Evolutionary conservation across 352 stramenopile genomes (phyloP).

Genomic region (Aphanomyces astaci): DNA sequence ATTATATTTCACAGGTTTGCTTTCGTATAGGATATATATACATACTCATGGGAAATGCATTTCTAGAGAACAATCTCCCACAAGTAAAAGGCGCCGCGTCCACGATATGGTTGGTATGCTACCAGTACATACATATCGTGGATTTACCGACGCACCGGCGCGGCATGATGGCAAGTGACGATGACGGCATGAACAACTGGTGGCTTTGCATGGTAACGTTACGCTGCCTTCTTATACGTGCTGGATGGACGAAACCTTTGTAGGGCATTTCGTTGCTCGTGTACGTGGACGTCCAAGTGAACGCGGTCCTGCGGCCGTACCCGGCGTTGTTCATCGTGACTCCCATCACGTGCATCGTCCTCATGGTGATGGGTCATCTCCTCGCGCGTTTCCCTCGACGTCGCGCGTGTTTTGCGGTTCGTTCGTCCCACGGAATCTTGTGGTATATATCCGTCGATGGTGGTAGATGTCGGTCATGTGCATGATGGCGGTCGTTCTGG

Average conservation of each 20-base stretch:
- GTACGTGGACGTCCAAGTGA: background rate
- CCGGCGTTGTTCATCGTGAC: background rate
- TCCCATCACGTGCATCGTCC: background rate
- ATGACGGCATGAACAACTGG: background rate
- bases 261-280: background rate
- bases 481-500: background rate
- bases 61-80: too few relatives aligned
- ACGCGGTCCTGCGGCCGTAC: background rate
- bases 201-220: background rate
- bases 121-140: too few relatives aligned
- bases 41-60: too few relatives aligned
- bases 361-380: background rate
- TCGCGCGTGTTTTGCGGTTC: background rate
- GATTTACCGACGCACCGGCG: too few relatives aligned
- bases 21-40: too few relatives aligned
- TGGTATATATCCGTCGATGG: background rate
- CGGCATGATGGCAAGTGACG: background rate
- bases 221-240: background rate
- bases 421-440: background rate
- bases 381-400: background rate
- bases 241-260: background rate
- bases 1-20: too few relatives aligned
- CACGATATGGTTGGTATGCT: too few relatives aligned
- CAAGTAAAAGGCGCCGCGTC: background rate
- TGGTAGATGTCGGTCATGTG: background rate